phyloP scores from a whole-genome alignment of 257 asterid species.

The Scutellaria minor region DNA sequence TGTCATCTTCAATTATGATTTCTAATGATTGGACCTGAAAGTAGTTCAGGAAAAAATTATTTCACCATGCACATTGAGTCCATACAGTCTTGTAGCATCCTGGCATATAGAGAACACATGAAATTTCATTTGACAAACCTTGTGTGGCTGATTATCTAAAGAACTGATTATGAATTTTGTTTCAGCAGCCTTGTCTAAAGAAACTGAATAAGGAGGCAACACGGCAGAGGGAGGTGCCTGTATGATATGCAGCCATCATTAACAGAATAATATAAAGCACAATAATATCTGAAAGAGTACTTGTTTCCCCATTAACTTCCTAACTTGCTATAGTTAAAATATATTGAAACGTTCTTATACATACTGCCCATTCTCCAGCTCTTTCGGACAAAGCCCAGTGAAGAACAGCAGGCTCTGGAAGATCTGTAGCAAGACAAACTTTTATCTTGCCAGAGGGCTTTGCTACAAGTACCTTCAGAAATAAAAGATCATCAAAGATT shows the following conservation, averaged over 20 bases:
- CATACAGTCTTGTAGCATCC: conserved; percentile 22
- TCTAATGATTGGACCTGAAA: conserved; percentile 87
- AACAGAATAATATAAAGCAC: conserved; percentile 9
- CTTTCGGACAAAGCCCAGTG: conserved; percentile 95
- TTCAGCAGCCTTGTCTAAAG: conserved; percentile 70
- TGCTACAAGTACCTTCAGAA: conserved; percentile 72
- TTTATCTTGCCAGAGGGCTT: conserved; percentile 62
- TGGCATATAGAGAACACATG: conserved; percentile 24
- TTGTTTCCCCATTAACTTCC: conserved; percentile 9
- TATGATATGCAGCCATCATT: conserved; percentile 33
- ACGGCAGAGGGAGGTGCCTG: conserved; percentile 81
- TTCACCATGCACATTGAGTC: conserved; percentile 14
- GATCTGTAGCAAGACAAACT: conserved; percentile 82
- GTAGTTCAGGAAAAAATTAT: conserved; percentile 33
- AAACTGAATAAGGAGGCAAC: conserved; percentile 79
- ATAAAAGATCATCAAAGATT: background rate
- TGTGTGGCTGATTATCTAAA: conserved; percentile 47
- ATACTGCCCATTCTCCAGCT: conserved; percentile 91
- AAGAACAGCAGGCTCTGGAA: conserved; percentile 72
- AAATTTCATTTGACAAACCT: conserved; percentile 51
- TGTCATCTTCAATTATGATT: conserved; percentile 68
- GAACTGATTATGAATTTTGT: conserved; percentile 58
- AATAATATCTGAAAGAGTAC: conserved; percentile 24
- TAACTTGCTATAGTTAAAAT: conserved; percentile 9
- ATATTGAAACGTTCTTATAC: conserved; percentile 33